Conservation (phyloP, 192 early-diverging fungal species). For the Coemansia sp. region DNA sequence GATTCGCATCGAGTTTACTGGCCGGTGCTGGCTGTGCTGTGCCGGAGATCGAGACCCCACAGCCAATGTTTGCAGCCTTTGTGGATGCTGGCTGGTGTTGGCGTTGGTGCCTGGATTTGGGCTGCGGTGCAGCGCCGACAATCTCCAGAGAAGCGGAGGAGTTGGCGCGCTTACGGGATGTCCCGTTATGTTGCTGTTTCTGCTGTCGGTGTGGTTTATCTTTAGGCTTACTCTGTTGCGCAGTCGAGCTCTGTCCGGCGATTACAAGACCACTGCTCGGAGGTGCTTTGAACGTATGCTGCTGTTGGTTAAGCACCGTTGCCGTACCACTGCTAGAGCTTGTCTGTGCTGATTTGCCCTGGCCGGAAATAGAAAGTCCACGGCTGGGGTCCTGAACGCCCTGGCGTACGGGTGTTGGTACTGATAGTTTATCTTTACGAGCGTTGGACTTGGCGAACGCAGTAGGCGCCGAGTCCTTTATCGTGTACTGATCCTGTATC, state of each 20-base stretch:
- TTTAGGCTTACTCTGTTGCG: background rate
- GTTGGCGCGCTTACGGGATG: background rate
- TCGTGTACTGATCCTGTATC: background rate
- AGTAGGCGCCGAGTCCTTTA: background rate
- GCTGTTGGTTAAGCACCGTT: background rate
- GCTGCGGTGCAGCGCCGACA: background rate
- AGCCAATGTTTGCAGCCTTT: background rate
- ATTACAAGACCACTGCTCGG: background rate
- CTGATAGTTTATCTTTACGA: background rate
- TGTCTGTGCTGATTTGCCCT: background rate
- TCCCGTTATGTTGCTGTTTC: background rate
- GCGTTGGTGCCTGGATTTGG: background rate
- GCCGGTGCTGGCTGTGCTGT: background rate
- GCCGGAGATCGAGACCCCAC: background rate
- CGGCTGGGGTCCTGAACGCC: background rate
- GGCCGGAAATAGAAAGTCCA: background rate
- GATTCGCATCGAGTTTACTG: background rate
- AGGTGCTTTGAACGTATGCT: background rate
- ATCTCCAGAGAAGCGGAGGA: background rate
- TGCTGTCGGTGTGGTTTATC: background rate
- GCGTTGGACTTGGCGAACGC: background rate
- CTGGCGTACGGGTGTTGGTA: background rate
- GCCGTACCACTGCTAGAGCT: background rate
- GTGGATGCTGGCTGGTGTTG: background rate
- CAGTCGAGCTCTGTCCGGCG: background rate